A percentile compares a stretch with the other conserved stretches of the same genome.
Conservation (phyloP, 441 rosid genomes). For the Mallotus japonicus region DNA sequence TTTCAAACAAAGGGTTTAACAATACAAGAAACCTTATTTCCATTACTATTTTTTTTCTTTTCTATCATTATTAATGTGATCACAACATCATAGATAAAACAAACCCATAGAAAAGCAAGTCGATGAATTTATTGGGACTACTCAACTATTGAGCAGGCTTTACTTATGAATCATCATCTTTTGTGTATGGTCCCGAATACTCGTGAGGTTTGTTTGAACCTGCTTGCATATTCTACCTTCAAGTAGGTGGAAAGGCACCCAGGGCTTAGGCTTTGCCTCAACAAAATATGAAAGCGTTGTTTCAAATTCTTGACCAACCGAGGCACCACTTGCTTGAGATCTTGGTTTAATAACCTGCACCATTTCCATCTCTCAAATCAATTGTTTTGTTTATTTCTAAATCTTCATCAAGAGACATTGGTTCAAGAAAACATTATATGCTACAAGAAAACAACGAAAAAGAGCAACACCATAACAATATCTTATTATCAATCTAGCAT, state of each 20-base stretch:
- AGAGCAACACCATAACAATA: no score
- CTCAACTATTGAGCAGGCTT: background rate
- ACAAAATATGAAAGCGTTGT: constrained; percentile 60
- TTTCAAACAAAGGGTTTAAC: no score
- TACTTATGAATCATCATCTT: constrained; percentile 24
- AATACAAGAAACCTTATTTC: no score
- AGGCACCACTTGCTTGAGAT: constrained; percentile 27
- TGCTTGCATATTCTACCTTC: constrained; percentile 77
- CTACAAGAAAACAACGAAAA: no score
- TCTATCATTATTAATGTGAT: background rate
- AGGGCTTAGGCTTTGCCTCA: constrained; percentile 68
- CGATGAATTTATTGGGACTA: background rate
- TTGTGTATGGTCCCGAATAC: constrained; percentile 61
- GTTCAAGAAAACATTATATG: no score
- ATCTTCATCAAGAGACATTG: no score
- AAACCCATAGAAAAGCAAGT: background rate
- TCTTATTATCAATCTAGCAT: no score
- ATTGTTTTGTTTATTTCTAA: background rate
- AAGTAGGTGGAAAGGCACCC: constrained; percentile 71
- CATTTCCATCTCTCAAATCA: background rate
- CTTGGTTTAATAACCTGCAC: constrained; percentile 47
- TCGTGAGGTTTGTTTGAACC: constrained; percentile 65
- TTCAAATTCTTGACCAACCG: constrained; percentile 37
- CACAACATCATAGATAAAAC: background rate
- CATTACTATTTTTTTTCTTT: background rate